phyloP scores from a whole-genome alignment of 306 rosid species.

The Dalbergia cultrata region DNA sequence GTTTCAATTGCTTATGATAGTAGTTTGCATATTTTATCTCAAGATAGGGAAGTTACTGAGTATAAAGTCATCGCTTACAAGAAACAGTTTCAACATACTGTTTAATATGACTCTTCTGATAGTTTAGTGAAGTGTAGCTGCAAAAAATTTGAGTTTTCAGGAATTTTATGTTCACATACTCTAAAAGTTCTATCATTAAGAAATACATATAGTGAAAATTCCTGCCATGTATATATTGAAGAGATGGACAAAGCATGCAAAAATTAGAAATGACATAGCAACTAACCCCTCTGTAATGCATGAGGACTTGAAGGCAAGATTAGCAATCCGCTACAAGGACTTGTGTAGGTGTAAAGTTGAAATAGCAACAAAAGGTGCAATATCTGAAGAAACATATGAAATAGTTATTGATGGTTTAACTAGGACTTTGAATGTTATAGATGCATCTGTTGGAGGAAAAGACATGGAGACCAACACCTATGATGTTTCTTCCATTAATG shows the following conservation, averaged over 20 bases:
- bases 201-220: neutral
- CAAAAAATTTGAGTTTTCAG: no score
- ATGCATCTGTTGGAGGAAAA: neutral
- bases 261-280: neutral
- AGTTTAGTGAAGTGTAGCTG: no score
- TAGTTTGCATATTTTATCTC: no score
- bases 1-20: no score
- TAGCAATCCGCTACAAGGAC: neutral
- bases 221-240: no score
- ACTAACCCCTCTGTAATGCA: neutral
- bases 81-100: no score
- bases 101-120: no score
- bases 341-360: neutral
- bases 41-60: no score
- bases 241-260: neutral
- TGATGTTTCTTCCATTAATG: neutral
- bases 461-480: neutral
- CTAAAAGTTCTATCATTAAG: neutral
- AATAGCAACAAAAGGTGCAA: neutral
- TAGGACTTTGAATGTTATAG: neutral
- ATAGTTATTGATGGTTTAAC: neutral
- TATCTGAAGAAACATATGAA: neutral
- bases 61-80: no score
- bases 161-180: no score
- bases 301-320: neutral